Evolutionary conservation across 495 filamentous ascomycete genomes (phyloP), one percentile per base, ranked within the genome.

Genomic region (Aspergillus diversus): DNA sequence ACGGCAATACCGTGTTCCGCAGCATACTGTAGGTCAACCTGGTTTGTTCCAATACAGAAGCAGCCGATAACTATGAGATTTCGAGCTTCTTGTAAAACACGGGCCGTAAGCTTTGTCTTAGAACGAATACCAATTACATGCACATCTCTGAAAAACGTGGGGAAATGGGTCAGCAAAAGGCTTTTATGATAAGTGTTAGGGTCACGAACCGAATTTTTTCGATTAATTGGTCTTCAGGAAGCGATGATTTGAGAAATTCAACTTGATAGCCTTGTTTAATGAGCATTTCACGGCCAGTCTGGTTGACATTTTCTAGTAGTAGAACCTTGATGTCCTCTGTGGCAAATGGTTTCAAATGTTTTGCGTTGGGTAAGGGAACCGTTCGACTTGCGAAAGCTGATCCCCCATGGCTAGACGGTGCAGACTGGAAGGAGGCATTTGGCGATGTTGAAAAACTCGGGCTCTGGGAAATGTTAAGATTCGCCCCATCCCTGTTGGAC

Each of bases 21-120:
- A 15, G 96, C 95, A 80, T 90, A 96, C 61, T 93, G 84, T 43
- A 97, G 86, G 71, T 99, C 92, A 55, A 99, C 96, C 73, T 98
- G 96, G 81, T 98, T 97, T 57, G 96, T 99, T 53, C 96, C 96
- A 63, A 98, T 99, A 75, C 96, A 99, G 84, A 99, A 99, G 78
- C 96, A 98, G 48, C 96, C 96, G 63, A 98, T 88, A 50, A 97
- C 95, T 61, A 97, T 89, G 34, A 99, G 86, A 71, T 97, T 94
- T 79, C 92, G 93, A 43, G 95, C 95, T 73, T 96, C 89, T 57
- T 84, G 84, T 58, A 99, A 79, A 37, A 99, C 91, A 64, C 88
- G 89, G 55, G 89, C 89, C 12, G 88, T 92, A 64, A 99, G 85
- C 77, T 93, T 96, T 17, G 96, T 99, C 80, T 99, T 98, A 33